A percentile compares a stretch with the other conserved stretches of the same genome.
These are phyloP conservation scores for Phytopythium cucurbitacearum DNA, from an alignment of 352 stramenopile species.

Conservation along the genomic window DNA sequence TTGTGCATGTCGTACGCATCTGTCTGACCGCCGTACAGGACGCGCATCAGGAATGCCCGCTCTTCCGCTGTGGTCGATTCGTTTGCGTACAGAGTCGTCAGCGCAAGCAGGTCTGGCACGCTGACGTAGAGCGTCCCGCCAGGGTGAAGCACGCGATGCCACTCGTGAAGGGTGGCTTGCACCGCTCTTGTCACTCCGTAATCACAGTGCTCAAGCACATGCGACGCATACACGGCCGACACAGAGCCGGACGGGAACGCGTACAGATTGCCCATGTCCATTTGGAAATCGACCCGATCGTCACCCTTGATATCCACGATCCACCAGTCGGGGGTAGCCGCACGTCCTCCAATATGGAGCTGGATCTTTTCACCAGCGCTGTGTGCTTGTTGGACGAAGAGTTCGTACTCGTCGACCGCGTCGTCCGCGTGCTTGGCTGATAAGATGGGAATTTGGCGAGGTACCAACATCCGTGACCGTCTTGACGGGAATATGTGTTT, in stretches of 20 bases:
- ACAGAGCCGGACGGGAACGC: conserved; percentile 58
- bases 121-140: conserved; percentile 52
- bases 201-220: conserved; percentile 73
- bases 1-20: conserved; percentile 76
- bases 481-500: conserved; percentile 47
- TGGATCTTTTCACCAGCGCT: conserved; percentile 25
- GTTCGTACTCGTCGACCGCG: conserved; percentile 32
- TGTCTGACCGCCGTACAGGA: conserved; percentile 72
- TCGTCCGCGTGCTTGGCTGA: conserved; percentile 31
- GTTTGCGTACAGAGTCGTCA: conserved; percentile 60
- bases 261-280: conserved; percentile 68
- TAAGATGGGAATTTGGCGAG: conserved; percentile 29
- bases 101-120: conserved; percentile 56
- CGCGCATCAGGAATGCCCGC: conserved; percentile 56
- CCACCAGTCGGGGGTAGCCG: conserved; percentile 43
- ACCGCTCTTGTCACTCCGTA: conserved; percentile 53
- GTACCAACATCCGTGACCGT: conserved; percentile 9
- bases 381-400: conserved; percentile 25
- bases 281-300: conserved; percentile 50
- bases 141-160: conserved; percentile 59
- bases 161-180: conserved; percentile 52
- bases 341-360: conserved; percentile 65
- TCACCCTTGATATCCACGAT: conserved; percentile 59
- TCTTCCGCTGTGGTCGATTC: conserved; percentile 46
- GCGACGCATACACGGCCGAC: conserved; percentile 60